A percentile compares a stretch with the other conserved stretches of the same genome.
Evolutionary conservation across 1,139 yeast genomes (phyloP).

Genomic region (Geotrichum australiense): DNA sequence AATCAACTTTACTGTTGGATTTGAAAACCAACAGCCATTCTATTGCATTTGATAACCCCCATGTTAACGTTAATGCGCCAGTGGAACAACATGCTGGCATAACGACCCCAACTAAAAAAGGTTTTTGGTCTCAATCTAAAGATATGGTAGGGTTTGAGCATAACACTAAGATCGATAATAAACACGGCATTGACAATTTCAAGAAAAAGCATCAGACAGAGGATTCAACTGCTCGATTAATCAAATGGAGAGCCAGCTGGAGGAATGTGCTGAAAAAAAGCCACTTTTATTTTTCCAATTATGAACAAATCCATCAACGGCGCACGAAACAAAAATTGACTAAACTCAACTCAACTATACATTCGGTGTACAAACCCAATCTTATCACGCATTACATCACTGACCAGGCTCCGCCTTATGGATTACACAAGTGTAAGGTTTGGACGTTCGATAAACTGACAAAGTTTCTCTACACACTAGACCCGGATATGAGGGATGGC

Average conservation of each 20-base stretch:
- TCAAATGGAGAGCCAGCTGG: conserved; percentile 1
- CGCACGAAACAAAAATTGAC: conserved; percentile 37
- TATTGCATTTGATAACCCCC: too few relatives aligned
- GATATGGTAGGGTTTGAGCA: too few relatives aligned
- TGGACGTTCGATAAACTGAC: conserved; percentile 86
- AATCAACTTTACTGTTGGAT: too few relatives aligned
- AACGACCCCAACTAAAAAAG: too few relatives aligned
- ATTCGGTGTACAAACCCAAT: conserved; percentile 1
- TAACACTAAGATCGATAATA: too few relatives aligned
- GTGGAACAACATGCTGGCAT: too few relatives aligned
- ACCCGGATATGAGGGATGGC: conserved; percentile 47
- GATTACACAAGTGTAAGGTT: conserved; percentile 68
- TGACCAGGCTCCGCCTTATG: conserved; percentile 54
- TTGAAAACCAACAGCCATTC: too few relatives aligned
- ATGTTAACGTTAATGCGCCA: too few relatives aligned
- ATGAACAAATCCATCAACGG: conserved; percentile 40
- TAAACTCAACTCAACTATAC: conserved; percentile 53
- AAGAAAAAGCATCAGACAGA: not conserved
- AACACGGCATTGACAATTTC: not conserved
- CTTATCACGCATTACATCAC: conserved; percentile 74
- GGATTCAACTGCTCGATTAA: not conserved
- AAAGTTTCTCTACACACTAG: conserved; percentile 52
- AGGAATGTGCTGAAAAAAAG: conserved; percentile 48
- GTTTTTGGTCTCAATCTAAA: too few relatives aligned
- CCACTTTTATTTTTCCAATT: conserved; percentile 64